These are phyloP conservation scores for Nannizziopsis arthrosporioides DNA, from an alignment of 2,329 filamentous ascomycete species.

Conservation along the genomic window DNA sequence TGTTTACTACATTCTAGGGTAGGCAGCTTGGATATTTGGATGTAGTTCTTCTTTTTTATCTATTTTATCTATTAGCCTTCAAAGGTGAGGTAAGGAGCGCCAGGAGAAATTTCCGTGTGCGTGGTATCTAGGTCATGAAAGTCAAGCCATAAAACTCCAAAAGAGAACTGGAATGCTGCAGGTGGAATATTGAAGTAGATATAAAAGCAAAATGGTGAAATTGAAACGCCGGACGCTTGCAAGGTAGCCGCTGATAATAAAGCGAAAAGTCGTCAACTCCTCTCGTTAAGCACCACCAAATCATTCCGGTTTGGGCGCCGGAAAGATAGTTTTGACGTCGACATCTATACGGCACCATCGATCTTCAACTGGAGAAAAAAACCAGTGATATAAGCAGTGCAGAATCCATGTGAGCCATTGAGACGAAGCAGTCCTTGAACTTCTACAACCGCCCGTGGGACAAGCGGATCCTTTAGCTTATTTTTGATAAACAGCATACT, in stretches of 20 bases:
- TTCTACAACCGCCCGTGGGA: background rate
- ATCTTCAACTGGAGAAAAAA: conserved; percentile 1
- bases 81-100: no score
- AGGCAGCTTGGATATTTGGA: no score
- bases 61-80: no score
- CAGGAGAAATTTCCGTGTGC: no score
- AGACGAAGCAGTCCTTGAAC: conserved; percentile 5
- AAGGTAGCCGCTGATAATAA: background rate
- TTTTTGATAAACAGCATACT: background rate
- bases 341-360: conserved; percentile 3
- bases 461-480: background rate
- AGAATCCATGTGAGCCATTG: conserved; percentile 6
- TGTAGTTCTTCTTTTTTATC: no score
- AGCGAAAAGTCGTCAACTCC: background rate
- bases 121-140: no score
- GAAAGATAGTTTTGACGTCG: background rate
- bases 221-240: background rate
- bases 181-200: no score
- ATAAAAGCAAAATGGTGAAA: background rate
- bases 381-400: conserved; percentile 3
- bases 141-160: no score
- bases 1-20: no score
- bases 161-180: no score
- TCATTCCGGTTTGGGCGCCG: no score
- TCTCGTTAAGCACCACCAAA: no score